Evolutionary conservation across 2,329 filamentous ascomycete species (phyloP), one percentile per base, ranked within the genome.

Genomic region (Talaromyces islandicus): DNA sequence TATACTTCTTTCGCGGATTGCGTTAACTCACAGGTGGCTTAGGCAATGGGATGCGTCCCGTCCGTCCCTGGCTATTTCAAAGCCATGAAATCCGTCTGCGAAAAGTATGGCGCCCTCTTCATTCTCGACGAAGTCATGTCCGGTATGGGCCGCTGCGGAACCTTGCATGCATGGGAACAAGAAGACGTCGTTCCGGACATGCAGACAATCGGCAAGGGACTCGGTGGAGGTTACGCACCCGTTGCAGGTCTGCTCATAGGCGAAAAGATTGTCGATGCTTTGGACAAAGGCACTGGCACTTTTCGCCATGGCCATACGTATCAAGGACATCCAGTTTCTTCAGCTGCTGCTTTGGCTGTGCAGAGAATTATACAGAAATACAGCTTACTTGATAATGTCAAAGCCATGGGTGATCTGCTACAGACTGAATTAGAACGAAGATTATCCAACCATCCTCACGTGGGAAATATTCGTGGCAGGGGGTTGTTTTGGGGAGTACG

Each of bases 61-160:
- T 78, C 87, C 0, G 80, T 87, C 0, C 75, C 78, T 0, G 89
- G 88, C 0, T 94, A 94, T 65, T 85, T 92, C 55, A 75, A 78
- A 56, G 88, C 87, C 0, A 84, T 93, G 73, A 83, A 83, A 66
- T 75, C 77, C 1, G 77, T 94, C 1, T 94, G 90, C 70, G 81
- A 88, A 57, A 84, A 83, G 62, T 80, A 93, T 67, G 89, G 88
- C 0, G 85, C 87, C 0, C 81, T 94, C 0, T 78, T 94, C n/a
- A 87, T 93, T 52, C 75, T 93, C 0, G 91, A 94, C 67, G 90
- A 93, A 69, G 81, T 91, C 51, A 90, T 92, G 88, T 82, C 79
- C 63, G 84, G 85, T 2, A 82, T 83, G 75, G 85, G 85, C 7
- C 78, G 84, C 7, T 79, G 76, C n/a, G 84, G 83, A 1, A 81